Evolutionary conservation across 2,329 filamentous ascomycete genomes (phyloP), one percentile per base, ranked within the genome.

Genomic region (Tympanopsis confertula): DNA sequence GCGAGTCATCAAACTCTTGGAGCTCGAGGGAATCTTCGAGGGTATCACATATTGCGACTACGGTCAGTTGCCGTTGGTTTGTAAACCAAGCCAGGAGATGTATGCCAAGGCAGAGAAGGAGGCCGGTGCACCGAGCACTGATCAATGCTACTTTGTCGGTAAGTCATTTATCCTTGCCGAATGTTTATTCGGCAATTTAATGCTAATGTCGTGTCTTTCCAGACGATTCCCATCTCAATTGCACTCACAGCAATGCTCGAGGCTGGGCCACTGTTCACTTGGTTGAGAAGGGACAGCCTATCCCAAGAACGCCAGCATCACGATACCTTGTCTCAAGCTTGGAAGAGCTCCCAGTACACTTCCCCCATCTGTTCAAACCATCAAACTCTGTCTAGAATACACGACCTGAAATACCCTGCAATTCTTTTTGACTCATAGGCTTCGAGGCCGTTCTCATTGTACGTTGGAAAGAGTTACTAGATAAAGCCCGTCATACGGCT

Each of bases 31-130:
- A 54, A 63, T 89, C 19, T 98, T 98, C 53, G 89, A 96, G 44
- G 91, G 91, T 5, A 76, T 96, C 43, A 98, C 91, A 0, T 98
- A 78, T 57, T 98, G 93, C 54, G 86, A 98, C 58, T 98, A 98
- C 59, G 70, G 66, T 10, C 62, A 71, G 13, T 64, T 74, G 30
- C 81, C 75, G 4, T 69, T 98, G 43, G 61, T 93, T 35, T 95
- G 91, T 65, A 98, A 98, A 57, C 91, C 91, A 3, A 72, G 83
- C 40, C 68, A 69, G 38, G 76, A 78, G 37, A 91, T 94, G 82
- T 98, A 78, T 54, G 72, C 72, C 26, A 94, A 91, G 61, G 91
- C 85, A 4, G 94, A 96, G 83, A 66, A 59, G 35, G 83, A 96
- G 49, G 87, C 89, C 0, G 82, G 80, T 0, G 74, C 83, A 1